Conservation (phyloP, 2,329 filamentous ascomycete genomes). For the Westerdykella aurantiaca region DNA sequence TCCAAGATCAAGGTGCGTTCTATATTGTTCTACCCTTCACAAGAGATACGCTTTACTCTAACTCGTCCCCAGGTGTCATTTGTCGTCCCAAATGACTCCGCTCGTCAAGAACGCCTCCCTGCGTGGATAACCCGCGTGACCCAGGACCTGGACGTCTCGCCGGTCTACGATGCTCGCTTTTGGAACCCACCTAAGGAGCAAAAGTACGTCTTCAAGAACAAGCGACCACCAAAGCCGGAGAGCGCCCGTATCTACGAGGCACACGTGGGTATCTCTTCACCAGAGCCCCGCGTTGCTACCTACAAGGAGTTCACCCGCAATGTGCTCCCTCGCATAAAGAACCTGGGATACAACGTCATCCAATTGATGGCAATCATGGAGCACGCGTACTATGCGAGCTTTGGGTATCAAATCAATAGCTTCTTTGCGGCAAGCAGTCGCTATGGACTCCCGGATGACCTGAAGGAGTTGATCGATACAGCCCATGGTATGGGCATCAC, state of each 20-base stretch:
- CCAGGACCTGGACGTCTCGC: conserved; percentile 83
- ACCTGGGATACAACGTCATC: conserved; percentile 92
- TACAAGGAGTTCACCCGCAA: conserved; percentile 96
- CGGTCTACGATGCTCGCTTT: conserved; percentile 89
- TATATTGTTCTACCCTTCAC: not conserved
- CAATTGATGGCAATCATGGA: conserved; percentile 99
- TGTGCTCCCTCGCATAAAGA: conserved; percentile 85
- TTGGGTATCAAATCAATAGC: conserved; percentile 97
- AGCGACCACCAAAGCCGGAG: conserved; percentile 71
- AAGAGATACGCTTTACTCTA: conserved; percentile 3
- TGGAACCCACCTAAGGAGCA: conserved; percentile 84
- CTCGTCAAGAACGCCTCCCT: conserved; percentile 75
- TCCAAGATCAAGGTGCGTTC: conserved; percentile 83
- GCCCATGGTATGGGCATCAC: conserved; percentile 87
- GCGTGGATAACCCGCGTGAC: conserved; percentile 98
- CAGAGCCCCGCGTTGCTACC: conserved; percentile 79
- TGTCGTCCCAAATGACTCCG: conserved; percentile 68
- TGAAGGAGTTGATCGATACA: conserved; percentile 94
- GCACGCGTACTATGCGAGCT: conserved; percentile 98
- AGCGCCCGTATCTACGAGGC: conserved; percentile 95
- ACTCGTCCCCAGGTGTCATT: conserved; percentile 63
- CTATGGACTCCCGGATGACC: conserved; percentile 86
- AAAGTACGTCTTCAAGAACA: conserved; percentile 78
- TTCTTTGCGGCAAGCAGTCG: conserved; percentile 97
- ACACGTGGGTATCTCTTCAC: conserved; percentile 95